phyloP scores from a whole-genome alignment of 768 basidiomycete genomes.

The Suillus subluteus region DNA sequence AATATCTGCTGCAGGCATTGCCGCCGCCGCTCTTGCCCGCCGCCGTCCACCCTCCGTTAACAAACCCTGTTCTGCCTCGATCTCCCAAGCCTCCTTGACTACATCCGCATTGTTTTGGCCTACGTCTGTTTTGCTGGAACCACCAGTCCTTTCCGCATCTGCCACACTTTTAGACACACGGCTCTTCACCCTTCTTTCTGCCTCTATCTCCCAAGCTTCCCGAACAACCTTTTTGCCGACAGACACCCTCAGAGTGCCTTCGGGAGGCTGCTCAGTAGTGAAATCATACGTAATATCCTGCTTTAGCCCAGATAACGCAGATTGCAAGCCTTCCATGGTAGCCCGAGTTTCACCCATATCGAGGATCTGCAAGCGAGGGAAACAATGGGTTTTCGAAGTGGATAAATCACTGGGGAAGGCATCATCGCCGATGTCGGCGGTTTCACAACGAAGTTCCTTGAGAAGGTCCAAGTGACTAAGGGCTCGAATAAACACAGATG shows the following conservation, averaged over 20 bases:
- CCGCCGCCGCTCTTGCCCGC: slow-evolving; percentile 60
- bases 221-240: slow-evolving; percentile 73
- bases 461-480: slow-evolving; percentile 54
- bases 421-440: slow-evolving; percentile 62
- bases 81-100: slow-evolving; percentile 77
- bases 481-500: slow-evolving; percentile 42
- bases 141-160: slow-evolving; percentile 18
- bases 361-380: slow-evolving; percentile 57
- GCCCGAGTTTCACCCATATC: slow-evolving; percentile 71
- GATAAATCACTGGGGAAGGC: slow-evolving; percentile 47
- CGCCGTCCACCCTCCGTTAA: slow-evolving; percentile 75
- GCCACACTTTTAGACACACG: slow-evolving; percentile 38
- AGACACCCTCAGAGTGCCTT: slow-evolving; percentile 56
- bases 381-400: slow-evolving; percentile 33
- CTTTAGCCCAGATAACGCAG: slow-evolving; percentile 49
- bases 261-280: slow-evolving; percentile 54
- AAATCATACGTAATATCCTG: slow-evolving; percentile 59
- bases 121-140: slow-evolving; percentile 4
- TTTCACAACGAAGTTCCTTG: slow-evolving; percentile 58
- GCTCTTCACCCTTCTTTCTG: slow-evolving; percentile 56
- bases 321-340: slow-evolving; percentile 47
- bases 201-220: slow-evolving; percentile 81
- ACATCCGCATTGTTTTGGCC: slow-evolving; percentile 30
- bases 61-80: slow-evolving; percentile 76
- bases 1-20: slow-evolving; percentile 28